Evolutionary conservation across 441 rosid genomes (phyloP).

Genomic region (Gossypium schwendimanii): DNA sequence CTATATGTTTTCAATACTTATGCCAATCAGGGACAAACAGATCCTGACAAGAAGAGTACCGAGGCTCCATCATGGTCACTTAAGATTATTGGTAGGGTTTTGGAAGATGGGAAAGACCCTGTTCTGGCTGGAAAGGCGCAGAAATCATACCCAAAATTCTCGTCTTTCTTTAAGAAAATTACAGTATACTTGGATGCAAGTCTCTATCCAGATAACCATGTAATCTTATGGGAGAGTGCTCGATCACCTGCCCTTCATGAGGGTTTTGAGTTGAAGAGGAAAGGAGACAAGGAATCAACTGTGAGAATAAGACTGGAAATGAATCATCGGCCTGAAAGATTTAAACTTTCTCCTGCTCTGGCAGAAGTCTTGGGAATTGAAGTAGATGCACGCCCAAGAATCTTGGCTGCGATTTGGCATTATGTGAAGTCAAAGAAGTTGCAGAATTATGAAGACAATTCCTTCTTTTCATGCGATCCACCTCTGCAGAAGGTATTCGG

Average conservation of each 20-base stretch:
- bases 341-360: conserved; percentile 55
- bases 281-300: conserved; percentile 66
- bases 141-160: conserved; percentile 48
- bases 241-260: conserved; percentile 60
- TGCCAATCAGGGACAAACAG: conserved; percentile 40
- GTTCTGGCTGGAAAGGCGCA: conserved; percentile 34
- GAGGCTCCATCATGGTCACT: conserved; percentile 67
- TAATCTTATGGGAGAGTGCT: conserved; percentile 64
- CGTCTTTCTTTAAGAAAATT: conserved; percentile 62
- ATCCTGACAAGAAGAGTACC: conserved; percentile 28
- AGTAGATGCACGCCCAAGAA: conserved; percentile 51
- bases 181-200: conserved; percentile 66
- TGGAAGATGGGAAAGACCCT: conserved; percentile 73
- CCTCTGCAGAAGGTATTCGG: conserved; percentile 64
- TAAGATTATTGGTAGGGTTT: conserved; percentile 62
- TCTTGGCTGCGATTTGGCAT: conserved; percentile 69
- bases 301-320: conserved; percentile 60
- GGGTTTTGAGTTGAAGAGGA: conserved; percentile 80
- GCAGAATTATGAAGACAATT: conserved; percentile 55
- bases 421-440: conserved; percentile 58
- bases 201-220: conserved; percentile 63
- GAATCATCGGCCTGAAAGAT: conserved; percentile 63
- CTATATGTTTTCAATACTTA: conserved; percentile 63
- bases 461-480: conserved; percentile 57
- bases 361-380: conserved; percentile 64